Conservation (phyloP, 2,329 filamentous ascomycete genomes). For the Fonsecaea multimorphosa region DNA sequence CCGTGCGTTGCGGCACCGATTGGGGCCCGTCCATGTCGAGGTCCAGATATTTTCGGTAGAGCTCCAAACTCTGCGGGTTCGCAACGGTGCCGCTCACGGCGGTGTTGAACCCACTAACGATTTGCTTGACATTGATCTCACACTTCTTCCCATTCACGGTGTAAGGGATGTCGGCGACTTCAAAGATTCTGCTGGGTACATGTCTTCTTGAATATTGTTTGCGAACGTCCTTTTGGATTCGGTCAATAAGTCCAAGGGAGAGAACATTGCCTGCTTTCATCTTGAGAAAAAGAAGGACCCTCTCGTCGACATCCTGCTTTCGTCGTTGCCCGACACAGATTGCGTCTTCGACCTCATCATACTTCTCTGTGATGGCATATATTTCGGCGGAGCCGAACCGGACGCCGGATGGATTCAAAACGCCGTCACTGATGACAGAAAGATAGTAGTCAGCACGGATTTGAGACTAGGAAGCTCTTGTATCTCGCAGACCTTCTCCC, state of each 20-base stretch:
- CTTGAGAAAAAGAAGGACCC: slow-evolving; percentile 18
- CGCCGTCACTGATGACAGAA: slow-evolving; percentile 11
- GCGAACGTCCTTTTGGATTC: neutral
- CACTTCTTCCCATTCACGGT: neutral
- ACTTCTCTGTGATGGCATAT: slow-evolving; percentile 65
- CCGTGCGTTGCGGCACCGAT: too few species aligned
- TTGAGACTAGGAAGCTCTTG: slow-evolving; percentile 5
- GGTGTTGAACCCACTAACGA: too few species aligned
- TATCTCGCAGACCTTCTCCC: too few species aligned
- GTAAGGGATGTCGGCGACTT: neutral
- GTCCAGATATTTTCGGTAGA: too few species aligned
- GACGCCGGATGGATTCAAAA: slow-evolving; percentile 80
- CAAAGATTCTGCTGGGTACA: neutral
- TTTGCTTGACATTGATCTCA: neutral
- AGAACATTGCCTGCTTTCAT: too few species aligned
- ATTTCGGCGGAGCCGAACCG: slow-evolving; percentile 93
- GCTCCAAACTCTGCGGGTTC: too few species aligned
- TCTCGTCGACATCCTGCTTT: neutral
- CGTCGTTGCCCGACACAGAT: slow-evolving; percentile 16
- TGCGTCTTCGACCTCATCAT: slow-evolving; percentile 5
- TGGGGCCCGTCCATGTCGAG: too few species aligned
- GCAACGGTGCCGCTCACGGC: too few species aligned
- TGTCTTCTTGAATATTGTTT: neutral
- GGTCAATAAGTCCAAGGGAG: too few species aligned
- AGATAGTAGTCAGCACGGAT: slow-evolving; percentile 45